These are phyloP conservation scores for Cordyceps farinosa DNA, from an alignment of 2,329 filamentous ascomycete species.

Conservation along the genomic window DNA sequence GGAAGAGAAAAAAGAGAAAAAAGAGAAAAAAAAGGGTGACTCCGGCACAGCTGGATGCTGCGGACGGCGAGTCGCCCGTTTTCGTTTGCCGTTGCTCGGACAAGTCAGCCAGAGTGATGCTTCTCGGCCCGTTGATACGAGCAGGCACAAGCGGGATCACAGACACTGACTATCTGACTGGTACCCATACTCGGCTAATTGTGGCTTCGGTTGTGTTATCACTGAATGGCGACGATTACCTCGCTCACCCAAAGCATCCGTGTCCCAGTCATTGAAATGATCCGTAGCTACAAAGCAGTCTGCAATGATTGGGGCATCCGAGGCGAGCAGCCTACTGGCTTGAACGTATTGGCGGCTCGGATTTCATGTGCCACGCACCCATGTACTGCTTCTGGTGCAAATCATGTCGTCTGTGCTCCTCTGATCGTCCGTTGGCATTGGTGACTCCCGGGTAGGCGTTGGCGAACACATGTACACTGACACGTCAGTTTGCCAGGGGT, in stretches of 20 bases:
- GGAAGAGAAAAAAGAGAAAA: neutral
- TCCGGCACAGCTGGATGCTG: neutral
- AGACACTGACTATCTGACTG: neutral
- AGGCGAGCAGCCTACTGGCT: too few species aligned
- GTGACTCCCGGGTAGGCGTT: neutral
- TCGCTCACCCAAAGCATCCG: too few species aligned
- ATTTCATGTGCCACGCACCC: too few species aligned
- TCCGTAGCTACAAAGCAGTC: too few species aligned
- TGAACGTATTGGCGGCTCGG: too few species aligned
- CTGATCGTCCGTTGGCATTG: neutral
- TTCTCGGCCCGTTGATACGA: neutral
- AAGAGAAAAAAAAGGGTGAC: neutral
- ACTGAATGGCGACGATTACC: too few species aligned
- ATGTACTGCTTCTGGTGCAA: neutral
- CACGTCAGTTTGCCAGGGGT: too few species aligned
- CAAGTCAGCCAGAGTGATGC: neutral
- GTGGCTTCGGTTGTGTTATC: too few species aligned
- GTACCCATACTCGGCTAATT: neutral
- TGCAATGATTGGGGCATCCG: too few species aligned
- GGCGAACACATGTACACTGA: too few species aligned
- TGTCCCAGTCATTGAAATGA: too few species aligned
- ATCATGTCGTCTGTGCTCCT: neutral
- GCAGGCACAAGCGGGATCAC: neutral
- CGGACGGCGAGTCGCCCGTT: neutral
- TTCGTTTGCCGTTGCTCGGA: neutral